Base-by-base conservation (phyloP, 2,329 filamentous ascomycete species). In the Aurifilum marmelostoma region DNA sequence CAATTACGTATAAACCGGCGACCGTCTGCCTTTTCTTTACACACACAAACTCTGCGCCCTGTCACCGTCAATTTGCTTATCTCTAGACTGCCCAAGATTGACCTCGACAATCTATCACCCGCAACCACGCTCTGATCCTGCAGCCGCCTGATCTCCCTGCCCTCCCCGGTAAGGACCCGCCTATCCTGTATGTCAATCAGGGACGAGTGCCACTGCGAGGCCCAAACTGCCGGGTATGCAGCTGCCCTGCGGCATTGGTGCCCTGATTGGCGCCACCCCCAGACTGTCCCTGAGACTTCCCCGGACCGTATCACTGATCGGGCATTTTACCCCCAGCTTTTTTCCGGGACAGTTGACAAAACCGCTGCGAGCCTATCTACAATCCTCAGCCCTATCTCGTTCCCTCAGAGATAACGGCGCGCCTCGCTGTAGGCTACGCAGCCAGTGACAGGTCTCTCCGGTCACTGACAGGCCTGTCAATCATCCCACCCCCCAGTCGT, bases 1-100 rank as follows among this genome's bases (percentile, higher is more conserved):
- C 67, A 71, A 82, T 83, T 83, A 83, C 81, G 82, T 83, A 83
- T 83, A 83, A 82, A 79, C 79, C 79, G 78, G 76, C 77, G 76
- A 73, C 76, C 74, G 79, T 79, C 78, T 75, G 74, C 74, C 77
- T 79, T 77, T 77, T 73, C 76, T 78, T 79, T 80, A 79, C 80
- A 79, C 79, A 79, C 77, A 78, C 77, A 71, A 70, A 71, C 68
- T 68, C 68, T 68, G 69, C 76, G 78, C 77, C 78, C 78, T 80
- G 77, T 80, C 77, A 79, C 74, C 75, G 76, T 75, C 74, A 72
- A 76, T 76, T 76, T 73, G 74, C 77, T 79, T 71, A 71, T 71
- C 70, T 70, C 66, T 67, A 52, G 68, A 63, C 66, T 64, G 52
- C 66, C 70, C 63, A 67, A 70, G 66, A 62, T 71, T 66, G 63